Percentiles rank a stretch among this genome's conserved stretches.
These are phyloP conservation scores for Penicillium vulpinum DNA, from an alignment of 2,329 filamentous ascomycete species.

Conservation along the genomic window DNA sequence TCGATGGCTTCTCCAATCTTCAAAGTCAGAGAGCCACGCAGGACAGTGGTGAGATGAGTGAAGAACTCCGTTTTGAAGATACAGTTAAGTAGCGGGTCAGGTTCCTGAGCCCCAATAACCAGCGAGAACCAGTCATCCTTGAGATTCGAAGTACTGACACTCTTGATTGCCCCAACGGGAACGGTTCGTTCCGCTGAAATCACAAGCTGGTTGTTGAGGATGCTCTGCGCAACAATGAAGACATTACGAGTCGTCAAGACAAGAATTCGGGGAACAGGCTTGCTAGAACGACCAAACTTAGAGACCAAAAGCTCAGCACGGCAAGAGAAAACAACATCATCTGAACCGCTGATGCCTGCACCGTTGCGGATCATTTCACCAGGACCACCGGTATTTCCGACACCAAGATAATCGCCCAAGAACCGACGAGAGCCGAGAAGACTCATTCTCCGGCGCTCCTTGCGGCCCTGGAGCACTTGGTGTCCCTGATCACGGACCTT, in stretches of 20 bases:
- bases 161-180: conserved; percentile 84
- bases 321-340: conserved; percentile 83
- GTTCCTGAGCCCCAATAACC: conserved; percentile 81
- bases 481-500: conserved; percentile 87
- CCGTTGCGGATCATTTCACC: conserved; percentile 77
- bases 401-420: conserved; percentile 89
- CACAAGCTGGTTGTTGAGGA: conserved; percentile 78
- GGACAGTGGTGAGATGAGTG: conserved; percentile 78
- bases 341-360: conserved; percentile 64
- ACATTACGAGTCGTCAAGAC: conserved; percentile 83
- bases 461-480: conserved; percentile 74
- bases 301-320: conserved; percentile 86
- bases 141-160: conserved; percentile 73
- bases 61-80: conserved; percentile 97
- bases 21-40: conserved; percentile 77
- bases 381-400: conserved; percentile 76
- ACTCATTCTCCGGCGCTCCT: conserved; percentile 89
- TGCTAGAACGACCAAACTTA: conserved; percentile 95
- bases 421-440: conserved; percentile 88
- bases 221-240: conserved; percentile 81
- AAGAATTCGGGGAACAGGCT: conserved; percentile 80
- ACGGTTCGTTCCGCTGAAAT: conserved; percentile 81
- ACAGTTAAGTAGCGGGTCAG: conserved; percentile 91
- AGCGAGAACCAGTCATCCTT: conserved; percentile 98
- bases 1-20: conserved; percentile 84